Conservation (phyloP, 306 rosid species). For the Inga oerstediana region DNA sequence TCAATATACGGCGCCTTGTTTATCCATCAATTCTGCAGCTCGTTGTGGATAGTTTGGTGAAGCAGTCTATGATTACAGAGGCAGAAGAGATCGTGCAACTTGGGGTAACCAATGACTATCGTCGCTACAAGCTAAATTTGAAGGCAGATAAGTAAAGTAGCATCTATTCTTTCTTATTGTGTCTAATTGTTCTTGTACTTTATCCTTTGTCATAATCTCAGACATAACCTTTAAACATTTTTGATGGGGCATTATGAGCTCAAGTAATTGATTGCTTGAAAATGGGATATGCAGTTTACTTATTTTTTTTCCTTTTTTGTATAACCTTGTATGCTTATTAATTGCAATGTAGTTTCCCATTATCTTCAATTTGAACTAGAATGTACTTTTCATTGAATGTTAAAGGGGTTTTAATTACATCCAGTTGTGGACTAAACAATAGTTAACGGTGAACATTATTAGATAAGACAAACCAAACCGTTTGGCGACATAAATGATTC, state of each 20-base stretch:
- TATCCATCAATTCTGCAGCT: slow-evolving; percentile 52
- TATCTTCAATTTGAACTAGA: background rate
- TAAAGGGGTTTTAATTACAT: background rate
- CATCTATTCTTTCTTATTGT: background rate
- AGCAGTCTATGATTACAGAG: slow-evolving; percentile 52
- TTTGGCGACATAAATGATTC: background rate
- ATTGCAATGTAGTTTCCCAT: slow-evolving; percentile 15
- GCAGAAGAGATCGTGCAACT: slow-evolving; percentile 56
- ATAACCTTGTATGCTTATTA: slow-evolving; percentile 10
- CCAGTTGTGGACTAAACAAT: background rate
- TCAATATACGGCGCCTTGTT: slow-evolving; percentile 42
- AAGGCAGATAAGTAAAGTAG: slow-evolving; percentile 30
- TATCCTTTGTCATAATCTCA: slow-evolving; percentile 32
- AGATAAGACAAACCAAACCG: background rate
- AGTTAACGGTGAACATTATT: background rate
- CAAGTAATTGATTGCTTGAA: slow-evolving; percentile 10
- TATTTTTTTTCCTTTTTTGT: slow-evolving; percentile 3
- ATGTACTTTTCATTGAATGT: background rate
- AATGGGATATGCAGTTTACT: slow-evolving; percentile 17
- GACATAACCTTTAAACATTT: background rate
- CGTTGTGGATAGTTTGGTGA: slow-evolving; percentile 61
- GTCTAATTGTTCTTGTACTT: slow-evolving; percentile 31
- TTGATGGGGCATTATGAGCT: slow-evolving; percentile 32
- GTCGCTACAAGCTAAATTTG: slow-evolving; percentile 54
- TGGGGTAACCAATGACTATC: slow-evolving; percentile 51